Percentiles rank a stretch among this genome's conserved stretches.
These are phyloP conservation scores for Phoma sp. DNA, from an alignment of 2,329 filamentous ascomycete genomes.

Conservation along the genomic window DNA sequence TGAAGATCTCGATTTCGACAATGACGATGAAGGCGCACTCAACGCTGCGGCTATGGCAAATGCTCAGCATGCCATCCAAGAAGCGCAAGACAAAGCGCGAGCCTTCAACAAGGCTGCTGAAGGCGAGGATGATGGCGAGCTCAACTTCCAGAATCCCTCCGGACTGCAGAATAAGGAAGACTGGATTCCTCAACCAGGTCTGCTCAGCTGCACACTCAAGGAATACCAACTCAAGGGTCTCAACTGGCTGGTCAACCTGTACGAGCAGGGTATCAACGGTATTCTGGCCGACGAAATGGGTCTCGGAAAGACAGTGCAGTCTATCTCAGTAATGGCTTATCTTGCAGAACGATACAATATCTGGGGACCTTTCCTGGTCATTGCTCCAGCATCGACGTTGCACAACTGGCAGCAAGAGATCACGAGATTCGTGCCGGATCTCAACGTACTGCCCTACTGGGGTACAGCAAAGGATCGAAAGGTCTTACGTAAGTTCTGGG, in stretches of 20 bases:
- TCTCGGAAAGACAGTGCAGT: constrained; percentile 98
- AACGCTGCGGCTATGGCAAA: constrained; percentile 90
- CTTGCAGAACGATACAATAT: constrained; percentile 97
- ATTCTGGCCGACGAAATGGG: constrained; percentile 99
- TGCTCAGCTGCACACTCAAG: constrained; percentile 92
- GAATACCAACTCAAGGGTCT: constrained; percentile 99
- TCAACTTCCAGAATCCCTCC: constrained; percentile 99
- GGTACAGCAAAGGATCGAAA: constrained; percentile 93
- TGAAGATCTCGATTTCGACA: constrained; percentile 93
- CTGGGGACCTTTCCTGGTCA: constrained; percentile 96
- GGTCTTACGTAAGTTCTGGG: constrained; percentile 97
- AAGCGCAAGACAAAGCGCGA: constrained; percentile 89
- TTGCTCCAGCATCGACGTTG: constrained; percentile 91
- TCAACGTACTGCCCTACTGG: constrained; percentile 98
- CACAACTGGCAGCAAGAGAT: constrained; percentile 99
- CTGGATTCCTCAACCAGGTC: constrained; percentile 84
- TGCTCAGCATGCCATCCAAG: constrained; percentile 91
- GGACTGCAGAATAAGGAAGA: constrained; percentile 87
- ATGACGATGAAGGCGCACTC: constrained; percentile 84
- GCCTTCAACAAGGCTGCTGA: constrained; percentile 78
- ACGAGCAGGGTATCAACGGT: constrained; percentile 99
- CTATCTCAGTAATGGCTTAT: constrained; percentile 99
- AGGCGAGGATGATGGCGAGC: constrained; percentile 77
- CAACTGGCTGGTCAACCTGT: constrained; percentile 98
- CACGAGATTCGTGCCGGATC: constrained; percentile 86